Percentiles rank a stretch among this genome's conserved stretches.
phyloP scores from a whole-genome alignment of 2,329 filamentous ascomycete species.

The Colletotrichum higginsianum region DNA sequence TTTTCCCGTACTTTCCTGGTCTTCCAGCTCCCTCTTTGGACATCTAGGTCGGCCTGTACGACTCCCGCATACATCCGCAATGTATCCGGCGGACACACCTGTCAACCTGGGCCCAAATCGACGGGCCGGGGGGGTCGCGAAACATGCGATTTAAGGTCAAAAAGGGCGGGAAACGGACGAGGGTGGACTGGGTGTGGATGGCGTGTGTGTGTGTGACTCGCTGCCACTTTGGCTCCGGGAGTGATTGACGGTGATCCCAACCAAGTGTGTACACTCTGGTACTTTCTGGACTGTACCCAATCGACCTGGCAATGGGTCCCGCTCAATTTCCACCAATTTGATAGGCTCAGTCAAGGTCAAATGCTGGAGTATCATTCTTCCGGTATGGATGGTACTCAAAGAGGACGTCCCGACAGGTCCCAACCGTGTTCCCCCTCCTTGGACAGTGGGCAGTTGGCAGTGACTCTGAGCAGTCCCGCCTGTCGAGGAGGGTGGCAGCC shows the following conservation, averaged over 20 bases:
- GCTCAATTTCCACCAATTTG: too few relatives aligned
- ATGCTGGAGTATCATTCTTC: too few relatives aligned
- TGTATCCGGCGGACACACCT: slow-evolving; percentile 15
- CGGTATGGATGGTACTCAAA: too few relatives aligned
- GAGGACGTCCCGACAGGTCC: neutral
- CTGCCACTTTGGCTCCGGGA: neutral
- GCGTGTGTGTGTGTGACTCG: slow-evolving; percentile 34
- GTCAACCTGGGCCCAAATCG: slow-evolving; percentile 19
- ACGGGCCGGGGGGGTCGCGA: slow-evolving; percentile 25
- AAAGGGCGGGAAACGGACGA: slow-evolving; percentile 40
- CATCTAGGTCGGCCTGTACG: slow-evolving; percentile 15
- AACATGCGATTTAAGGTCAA: slow-evolving; percentile 43
- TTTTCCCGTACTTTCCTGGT: neutral
- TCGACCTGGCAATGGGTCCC: too few relatives aligned
- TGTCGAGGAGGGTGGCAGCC: slow-evolving; percentile 21
- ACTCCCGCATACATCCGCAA: slow-evolving; percentile 20
- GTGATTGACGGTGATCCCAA: too few relatives aligned
- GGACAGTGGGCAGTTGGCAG: neutral
- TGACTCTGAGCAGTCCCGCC: too few relatives aligned
- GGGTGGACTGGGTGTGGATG: slow-evolving; percentile 30
- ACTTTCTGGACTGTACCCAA: too few relatives aligned
- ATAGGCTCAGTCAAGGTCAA: too few relatives aligned
- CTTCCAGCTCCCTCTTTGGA: neutral
- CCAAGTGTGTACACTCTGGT: too few relatives aligned
- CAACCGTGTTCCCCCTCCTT: neutral